Base-by-base conservation (phyloP, 2,329 filamentous ascomycete genomes). In the Pseudogymnoascus sp. region DNA sequence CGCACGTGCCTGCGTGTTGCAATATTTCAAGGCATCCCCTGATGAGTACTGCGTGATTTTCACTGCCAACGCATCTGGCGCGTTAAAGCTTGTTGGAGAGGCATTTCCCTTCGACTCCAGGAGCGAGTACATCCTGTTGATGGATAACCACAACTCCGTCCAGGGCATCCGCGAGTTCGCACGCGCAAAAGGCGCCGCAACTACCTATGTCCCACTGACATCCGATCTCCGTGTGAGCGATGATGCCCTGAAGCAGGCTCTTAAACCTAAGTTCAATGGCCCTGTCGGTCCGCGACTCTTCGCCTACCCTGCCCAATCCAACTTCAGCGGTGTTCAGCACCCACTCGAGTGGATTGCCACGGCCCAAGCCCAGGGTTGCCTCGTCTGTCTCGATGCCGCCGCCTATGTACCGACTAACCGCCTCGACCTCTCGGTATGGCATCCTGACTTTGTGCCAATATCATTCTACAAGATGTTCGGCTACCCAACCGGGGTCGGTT, bases 221-320 rank as follows among this genome's bases (percentile, higher is more conserved):
- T 68, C 70, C 0, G 71, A 74, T 2, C 67, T 77, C 21, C 69
- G 72, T 4, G 66, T 75, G 11, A 68, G 72, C 37, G 65, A 68
- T 1, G 53, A 63, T 0, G 68, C 65, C 5, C 65, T 77, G 0
- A 59, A 67, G 2, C 37, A 65, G 1, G 69, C 71, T 0, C 68
- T 77, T 14, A 59, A 68, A 11, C 47, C 47, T 3, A 56, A 56
- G 14, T 56, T 33, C 12, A n/a, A 56, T 56, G 25, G 47, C n/a
- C 47, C 47, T 33, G 25, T 35, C 38, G 63, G 59, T 10, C 56
- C 62, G 16, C 75, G 75, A 6, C 69, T 79, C 16, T 78, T 80
- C 64, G 77, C 77, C 3, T 80, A 77, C 67, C 78, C 77, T 3
- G 78, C 77, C 0, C 78, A 79, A 67, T 77, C 75, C 65, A 80